Base-by-base conservation (phyloP, 2,329 filamentous ascomycete species). In the Phoma sp. region DNA sequence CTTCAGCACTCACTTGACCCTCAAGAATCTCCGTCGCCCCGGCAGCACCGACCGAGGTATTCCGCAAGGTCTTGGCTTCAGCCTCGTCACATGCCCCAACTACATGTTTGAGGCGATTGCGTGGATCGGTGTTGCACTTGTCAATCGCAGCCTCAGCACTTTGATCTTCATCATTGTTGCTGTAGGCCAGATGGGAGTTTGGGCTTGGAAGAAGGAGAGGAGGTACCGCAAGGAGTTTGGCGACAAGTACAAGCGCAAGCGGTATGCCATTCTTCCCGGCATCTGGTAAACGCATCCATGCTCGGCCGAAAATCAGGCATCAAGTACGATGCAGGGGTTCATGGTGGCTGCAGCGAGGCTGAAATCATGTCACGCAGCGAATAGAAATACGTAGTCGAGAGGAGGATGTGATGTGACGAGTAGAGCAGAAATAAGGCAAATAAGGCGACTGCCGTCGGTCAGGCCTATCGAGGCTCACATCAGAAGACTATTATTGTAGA, bases 191-290 rank as follows among this genome's bases (percentile, higher is more conserved):
- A 98, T 99, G 95, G 86, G 83, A 52, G 75, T 81, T 47, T 99
- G 95, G 95, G 93, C 89, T 35, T 85, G 84, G 77, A 93, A 91
- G 82, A 98, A 97, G 84, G 95, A 99, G 83, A 85, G 81, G 71
- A 86, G 90, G 52, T 95, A 97, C 75, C 86, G 95, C 67, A 89
- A 89, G 75, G 90, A 96, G 75, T 96, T 98, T 76, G 90, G 90
- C 36, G 89, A 93, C 73, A 90, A 88, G 78, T 99, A 99, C 80
- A 93, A 93, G 87, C 93, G 89, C 82, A 98, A 99, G 90, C 86
- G 86, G 69, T 93, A 83, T 71, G 86, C 85, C 56, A 89, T 96
- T 78, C 76, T 97, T 54, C 91, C 95, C 3, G 90, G 90, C 3
- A 78, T 96, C 45, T 83, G 88, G 71, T 95, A 62, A 51, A 37